phyloP scores from a whole-genome alignment of 768 basidiomycete genomes.

The Psilocybe sp. region DNA sequence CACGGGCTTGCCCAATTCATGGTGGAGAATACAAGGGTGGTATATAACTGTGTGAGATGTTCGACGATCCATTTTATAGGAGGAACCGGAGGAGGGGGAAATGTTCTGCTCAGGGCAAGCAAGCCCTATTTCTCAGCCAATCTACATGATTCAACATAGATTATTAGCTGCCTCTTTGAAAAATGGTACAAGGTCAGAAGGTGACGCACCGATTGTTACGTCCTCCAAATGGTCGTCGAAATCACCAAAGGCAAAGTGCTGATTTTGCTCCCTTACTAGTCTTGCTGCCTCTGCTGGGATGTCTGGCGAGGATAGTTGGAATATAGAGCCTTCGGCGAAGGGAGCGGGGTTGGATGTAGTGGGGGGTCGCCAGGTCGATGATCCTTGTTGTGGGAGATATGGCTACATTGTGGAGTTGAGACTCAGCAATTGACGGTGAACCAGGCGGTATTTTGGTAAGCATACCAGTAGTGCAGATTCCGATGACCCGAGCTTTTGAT shows the following conservation, averaged over 20 bases:
- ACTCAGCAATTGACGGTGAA: too few relatives aligned
- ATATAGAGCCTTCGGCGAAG: conserved; percentile 42
- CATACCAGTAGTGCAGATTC: conserved; percentile 59
- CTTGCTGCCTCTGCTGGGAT: conserved; percentile 45
- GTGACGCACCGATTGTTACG: conserved; percentile 50
- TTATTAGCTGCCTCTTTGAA: too few relatives aligned
- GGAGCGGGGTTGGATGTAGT: conserved; percentile 31
- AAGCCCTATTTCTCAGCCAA: conserved; percentile 41
- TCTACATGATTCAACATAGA: conserved; percentile 31
- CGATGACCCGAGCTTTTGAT: conserved; percentile 48
- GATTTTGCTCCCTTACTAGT: conserved; percentile 46
- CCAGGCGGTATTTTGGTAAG: too few relatives aligned
- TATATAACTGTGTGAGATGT: too few relatives aligned
- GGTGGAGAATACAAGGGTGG: too few relatives aligned
- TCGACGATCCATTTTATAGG: too few relatives aligned
- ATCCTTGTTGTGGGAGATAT: conserved; percentile 35
- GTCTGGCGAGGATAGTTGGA: conserved; percentile 44
- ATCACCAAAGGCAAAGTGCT: conserved; percentile 65
- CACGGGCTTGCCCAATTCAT: too few relatives aligned
- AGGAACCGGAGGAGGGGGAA: too few relatives aligned
- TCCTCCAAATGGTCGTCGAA: conserved; percentile 85
- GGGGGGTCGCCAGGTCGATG: conserved; percentile 47
- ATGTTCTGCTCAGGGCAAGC: conserved; percentile 25
- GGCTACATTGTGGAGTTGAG: too few relatives aligned
- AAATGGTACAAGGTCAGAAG: too few relatives aligned